Base-by-base conservation (phyloP, 257 asterid genomes). In the Dorcoceras hygrometricum region DNA sequence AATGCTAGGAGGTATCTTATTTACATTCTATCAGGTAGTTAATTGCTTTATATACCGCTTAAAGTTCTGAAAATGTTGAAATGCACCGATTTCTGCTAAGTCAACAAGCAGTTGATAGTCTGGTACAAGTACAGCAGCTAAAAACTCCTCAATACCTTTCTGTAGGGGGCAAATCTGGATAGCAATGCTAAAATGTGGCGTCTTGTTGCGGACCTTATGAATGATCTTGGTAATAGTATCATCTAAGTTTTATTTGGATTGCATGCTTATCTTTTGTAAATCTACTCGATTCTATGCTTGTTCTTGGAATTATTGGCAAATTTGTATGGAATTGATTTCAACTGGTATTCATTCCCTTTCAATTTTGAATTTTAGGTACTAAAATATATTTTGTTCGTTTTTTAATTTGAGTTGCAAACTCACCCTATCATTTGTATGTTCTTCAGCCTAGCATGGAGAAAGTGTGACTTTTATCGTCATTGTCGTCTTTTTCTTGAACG, bases 151-250 rank as follows among this genome's bases (percentile, higher is more conserved):
- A 18, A 29, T 24, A 27, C 25, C 34, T 56, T 61, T 61, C 67
- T 24, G 58, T 78, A 93, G 99, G 99, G 99, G 60, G 75, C 96
- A 60, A 87, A 90, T 77, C 83, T 93, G 78, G 99, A 93, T 78
- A 88, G 95, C 77, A 82, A 85, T 82, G 99, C 99, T 66, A 93
- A 93, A 85, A 93, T 86, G 96, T 93, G 99, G 97, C 99, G 99
- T 63, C 89, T 93, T 71, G 96, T 90, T 77, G 97, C 99, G 43
- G 99, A 93, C 80, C 92, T 93, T 78, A 93, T 93, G 99, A 93
- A 93, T 77, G 99, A 93, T 78, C 87, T 93, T 32, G 99, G 98
- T 89, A 79, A 63, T 5, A 25, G 55, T 53, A 23, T 65, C 31
- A 8, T 70, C 63, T 36, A 55, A n/a, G 6, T 28, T 23, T 39